Base-by-base conservation (phyloP, 176 grass and related monocot species). In the Oryza australiensis region DNA sequence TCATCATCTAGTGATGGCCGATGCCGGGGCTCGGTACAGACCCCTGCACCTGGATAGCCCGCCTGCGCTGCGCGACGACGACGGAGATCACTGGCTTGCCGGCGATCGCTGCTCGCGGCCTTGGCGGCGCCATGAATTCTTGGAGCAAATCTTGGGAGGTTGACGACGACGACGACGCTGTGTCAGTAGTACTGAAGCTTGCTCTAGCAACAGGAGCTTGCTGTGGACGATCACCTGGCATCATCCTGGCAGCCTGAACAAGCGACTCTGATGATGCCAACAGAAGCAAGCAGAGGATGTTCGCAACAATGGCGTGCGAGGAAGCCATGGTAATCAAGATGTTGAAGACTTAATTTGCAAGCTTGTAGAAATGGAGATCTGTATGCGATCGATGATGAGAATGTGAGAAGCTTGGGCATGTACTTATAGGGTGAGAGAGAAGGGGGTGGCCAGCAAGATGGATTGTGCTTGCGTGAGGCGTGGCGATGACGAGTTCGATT, bases 1-100 rank as follows among this genome's bases (percentile, higher is more conserved):
- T 4, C 46, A 22, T 4, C 46, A 55, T 33, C 75, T 90, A 87
- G 65, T 90, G 84, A 64, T 90, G 89, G 26, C 89, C 89, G 4
- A 87, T 5, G 41, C 88, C 88, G 3, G 88, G 88, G 80, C 88
- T 90, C 20, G 88, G 88, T 2, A 87, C 80, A 0, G 88, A 90
- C 0, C 84, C 88, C 32, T 88, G 3, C 18, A 60, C 86, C 80
- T 83, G 5, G 38, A 35, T 24, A 46, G 70, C 59, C 14, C 57
- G 37, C 69, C 84, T 74, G 15, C 65, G 34, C 26, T 42, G 10
- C 20, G 42, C 26, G 70, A 67, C 22, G 70, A 48, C 18, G 1
- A 70, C 22, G 70, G 60, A 13, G 3, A 77, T 73, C 30, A 57
- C 42, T 9, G 9, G 33, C 32, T 73, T 64, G 22, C 27, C 0